phyloP scores from a whole-genome alignment of 1,139 yeast genomes.

The Taphrina pruni region DNA sequence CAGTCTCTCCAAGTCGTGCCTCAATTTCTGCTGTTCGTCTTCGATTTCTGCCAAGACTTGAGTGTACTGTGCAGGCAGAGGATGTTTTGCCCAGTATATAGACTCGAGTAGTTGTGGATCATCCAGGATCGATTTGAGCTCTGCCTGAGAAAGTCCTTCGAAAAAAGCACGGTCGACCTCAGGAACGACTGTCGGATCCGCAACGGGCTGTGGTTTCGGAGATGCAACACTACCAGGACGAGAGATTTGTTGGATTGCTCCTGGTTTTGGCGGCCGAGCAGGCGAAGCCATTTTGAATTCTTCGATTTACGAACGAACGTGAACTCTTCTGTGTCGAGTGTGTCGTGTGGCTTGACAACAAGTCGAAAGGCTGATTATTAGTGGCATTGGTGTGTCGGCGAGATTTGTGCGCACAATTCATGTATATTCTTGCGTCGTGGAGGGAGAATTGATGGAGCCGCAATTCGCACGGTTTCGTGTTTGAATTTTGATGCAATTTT shows the following conservation, averaged over 20 bases:
- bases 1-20: conserved; percentile 22
- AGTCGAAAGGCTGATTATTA: too few relatives aligned
- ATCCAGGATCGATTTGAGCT: conserved; percentile 35
- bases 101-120: conserved; percentile 42
- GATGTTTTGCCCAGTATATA: conserved; percentile 43
- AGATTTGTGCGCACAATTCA: too few relatives aligned
- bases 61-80: conserved; percentile 32
- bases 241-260: conserved; percentile 13
- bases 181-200: conserved; percentile 7
- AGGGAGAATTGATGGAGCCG: background rate
- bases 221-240: conserved; percentile 4
- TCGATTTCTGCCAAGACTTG: conserved; percentile 37
- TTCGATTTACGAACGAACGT: too few relatives aligned
- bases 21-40: conserved; percentile 26
- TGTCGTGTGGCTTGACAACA: too few relatives aligned
- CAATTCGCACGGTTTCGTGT: background rate
- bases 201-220: background rate
- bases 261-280: conserved; percentile 37
- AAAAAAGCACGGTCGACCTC: conserved; percentile 10
- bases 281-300: conserved; percentile 12
- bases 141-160: conserved; percentile 26
- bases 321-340: too few relatives aligned
- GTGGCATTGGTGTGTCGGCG: background rate
- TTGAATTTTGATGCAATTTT: background rate
- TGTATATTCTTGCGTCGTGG: too few relatives aligned